A percentile compares a stretch with the other conserved stretches of the same genome.
Evolutionary conservation across 345 rosid species (phyloP).

Genomic region (sweet orange (Citrus sinensis)): DNA sequence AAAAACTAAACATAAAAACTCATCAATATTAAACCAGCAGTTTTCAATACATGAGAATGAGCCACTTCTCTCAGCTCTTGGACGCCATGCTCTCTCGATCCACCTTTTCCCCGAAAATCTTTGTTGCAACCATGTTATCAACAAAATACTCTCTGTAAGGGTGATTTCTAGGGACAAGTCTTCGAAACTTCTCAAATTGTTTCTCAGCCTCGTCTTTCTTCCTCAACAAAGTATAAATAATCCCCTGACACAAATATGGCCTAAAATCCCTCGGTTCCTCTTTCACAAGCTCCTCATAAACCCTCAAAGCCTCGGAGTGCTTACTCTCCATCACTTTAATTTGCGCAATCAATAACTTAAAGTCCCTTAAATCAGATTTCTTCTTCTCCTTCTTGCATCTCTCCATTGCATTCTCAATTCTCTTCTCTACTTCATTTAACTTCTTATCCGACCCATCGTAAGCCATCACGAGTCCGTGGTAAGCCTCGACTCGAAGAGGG

Average conservation of each 20-base stretch:
- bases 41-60: background rate
- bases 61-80: constrained; percentile 25
- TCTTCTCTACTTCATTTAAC: constrained; percentile 43
- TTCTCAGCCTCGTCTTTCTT: constrained; percentile 83
- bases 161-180: constrained; percentile 80
- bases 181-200: constrained; percentile 72
- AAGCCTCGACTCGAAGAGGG: constrained; percentile 81
- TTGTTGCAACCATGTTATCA: constrained; percentile 69
- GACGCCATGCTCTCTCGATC: constrained; percentile 42
- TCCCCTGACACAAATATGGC: constrained; percentile 89
- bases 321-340: constrained; percentile 67
- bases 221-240: constrained; percentile 68
- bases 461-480: constrained; percentile 77
- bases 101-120: constrained; percentile 58
- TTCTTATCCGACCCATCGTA: constrained; percentile 49
- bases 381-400: constrained; percentile 73
- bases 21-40: constrained; percentile 4
- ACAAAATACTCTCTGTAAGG: constrained; percentile 78
- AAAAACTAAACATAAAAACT: background rate
- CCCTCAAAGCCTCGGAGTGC: constrained; percentile 66
- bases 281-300: constrained; percentile 71
- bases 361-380: constrained; percentile 60
- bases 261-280: constrained; percentile 95
- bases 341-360: constrained; percentile 77
- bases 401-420: constrained; percentile 66